Conservation (phyloP, 345 rosid genomes). For the Hirschfeldia incana region DNA sequence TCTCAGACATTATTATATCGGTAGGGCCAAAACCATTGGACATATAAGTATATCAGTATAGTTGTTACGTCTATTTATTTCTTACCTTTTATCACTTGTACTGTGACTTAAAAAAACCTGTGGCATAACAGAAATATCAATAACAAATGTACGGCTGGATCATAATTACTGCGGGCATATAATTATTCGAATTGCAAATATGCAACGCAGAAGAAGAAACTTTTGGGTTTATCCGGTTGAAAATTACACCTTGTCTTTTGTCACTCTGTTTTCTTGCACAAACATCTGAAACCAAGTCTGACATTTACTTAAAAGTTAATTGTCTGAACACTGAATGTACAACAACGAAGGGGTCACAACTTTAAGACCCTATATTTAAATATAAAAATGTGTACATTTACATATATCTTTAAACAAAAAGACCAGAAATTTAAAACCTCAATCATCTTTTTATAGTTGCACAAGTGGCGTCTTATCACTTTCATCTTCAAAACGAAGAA, state of each 20-base stretch:
- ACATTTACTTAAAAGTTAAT: neutral
- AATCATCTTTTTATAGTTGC: neutral
- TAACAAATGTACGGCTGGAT: constrained; percentile 2
- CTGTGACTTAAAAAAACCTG: neutral
- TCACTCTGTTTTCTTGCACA: constrained; percentile 11
- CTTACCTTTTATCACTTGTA: constrained; percentile 8
- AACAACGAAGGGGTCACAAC: neutral
- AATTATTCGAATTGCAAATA: constrained; percentile 15
- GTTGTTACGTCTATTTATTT: constrained; percentile 5
- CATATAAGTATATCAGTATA: neutral
- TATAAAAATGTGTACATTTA: neutral
- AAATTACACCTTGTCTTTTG: constrained; percentile 9
- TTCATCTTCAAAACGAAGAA: neutral
- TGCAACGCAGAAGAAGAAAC: constrained; percentile 8
- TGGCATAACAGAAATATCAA: neutral
- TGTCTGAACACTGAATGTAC: neutral
- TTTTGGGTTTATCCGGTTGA: constrained; percentile 17
- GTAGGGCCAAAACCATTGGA: constrained; percentile 23
- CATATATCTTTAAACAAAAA: neutral
- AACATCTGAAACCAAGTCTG: neutral
- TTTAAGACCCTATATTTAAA: neutral
- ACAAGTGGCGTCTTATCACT: neutral
- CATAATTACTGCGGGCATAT: neutral
- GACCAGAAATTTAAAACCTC: neutral
- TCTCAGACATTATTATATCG: neutral